A percentile compares a stretch with the other conserved stretches of the same genome.
Conservation (phyloP, 805 yeast species). For the Priceomyces melissophilus region DNA sequence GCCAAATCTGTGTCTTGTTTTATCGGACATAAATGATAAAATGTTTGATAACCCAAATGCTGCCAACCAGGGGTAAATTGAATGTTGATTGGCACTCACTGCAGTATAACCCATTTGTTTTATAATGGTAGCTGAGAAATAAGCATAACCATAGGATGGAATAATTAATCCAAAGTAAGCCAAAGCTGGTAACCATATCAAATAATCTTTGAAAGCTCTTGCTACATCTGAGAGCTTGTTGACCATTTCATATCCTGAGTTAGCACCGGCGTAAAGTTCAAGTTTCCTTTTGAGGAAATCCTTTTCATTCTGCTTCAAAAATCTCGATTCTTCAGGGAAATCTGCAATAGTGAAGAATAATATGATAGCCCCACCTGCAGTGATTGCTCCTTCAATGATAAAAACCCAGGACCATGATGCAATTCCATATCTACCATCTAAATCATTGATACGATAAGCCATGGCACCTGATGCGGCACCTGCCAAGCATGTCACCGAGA, state of each 20-base stretch:
- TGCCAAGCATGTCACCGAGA: slow-evolving; percentile 68
- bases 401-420: slow-evolving; percentile 52
- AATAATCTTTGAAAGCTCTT: slow-evolving; percentile 55
- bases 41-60: slow-evolving; percentile 68
- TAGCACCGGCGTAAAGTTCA: slow-evolving; percentile 39
- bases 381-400: slow-evolving; percentile 44
- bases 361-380: slow-evolving; percentile 32
- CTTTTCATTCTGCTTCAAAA: slow-evolving; percentile 46
- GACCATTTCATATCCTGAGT: slow-evolving; percentile 49
- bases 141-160: slow-evolving; percentile 76
- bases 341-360: slow-evolving; percentile 56
- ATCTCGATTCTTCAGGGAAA: slow-evolving; percentile 68
- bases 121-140: slow-evolving; percentile 68
- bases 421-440: slow-evolving; percentile 44
- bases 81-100: slow-evolving; percentile 71
- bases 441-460: slow-evolving; percentile 59
- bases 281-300: slow-evolving; percentile 56
- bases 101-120: slow-evolving; percentile 61
- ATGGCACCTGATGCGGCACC: slow-evolving; percentile 79
- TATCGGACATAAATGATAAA: slow-evolving; percentile 64
- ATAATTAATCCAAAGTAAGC: slow-evolving; percentile 63
- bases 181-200: slow-evolving; percentile 55
- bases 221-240: slow-evolving; percentile 44
- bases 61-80: slow-evolving; percentile 81
- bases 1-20: slow-evolving; percentile 42